phyloP scores from a whole-genome alignment of 1,284 basidiomycete species.

The Apiotrichum porosum region DNA sequence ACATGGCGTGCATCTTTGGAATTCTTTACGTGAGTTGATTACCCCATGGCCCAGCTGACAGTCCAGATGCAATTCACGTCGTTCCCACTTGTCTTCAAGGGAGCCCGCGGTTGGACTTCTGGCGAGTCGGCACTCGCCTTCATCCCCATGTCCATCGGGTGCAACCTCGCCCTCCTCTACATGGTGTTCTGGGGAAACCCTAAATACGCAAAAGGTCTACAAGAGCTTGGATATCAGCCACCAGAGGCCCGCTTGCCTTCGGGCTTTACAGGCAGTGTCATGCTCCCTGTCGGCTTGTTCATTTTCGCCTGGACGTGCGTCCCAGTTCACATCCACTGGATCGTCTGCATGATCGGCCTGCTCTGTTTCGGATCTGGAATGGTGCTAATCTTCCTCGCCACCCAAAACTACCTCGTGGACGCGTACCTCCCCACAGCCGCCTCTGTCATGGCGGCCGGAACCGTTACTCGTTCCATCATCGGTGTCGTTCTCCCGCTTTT shows the following conservation, averaged over 20 bases:
- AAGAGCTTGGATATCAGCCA: constrained; percentile 20
- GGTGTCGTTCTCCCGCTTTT: constrained; percentile 60
- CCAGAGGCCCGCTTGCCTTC: constrained; percentile 56
- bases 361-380: constrained; percentile 55
- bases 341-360: constrained; percentile 58
- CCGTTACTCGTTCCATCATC: constrained; percentile 60
- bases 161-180: constrained; percentile 56
- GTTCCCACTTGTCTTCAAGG: constrained; percentile 49
- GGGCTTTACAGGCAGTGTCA: constrained; percentile 56
- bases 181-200: constrained; percentile 47
- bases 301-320: constrained; percentile 54
- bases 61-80: constrained; percentile 28
- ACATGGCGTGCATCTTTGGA: constrained; percentile 47
- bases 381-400: constrained; percentile 28
- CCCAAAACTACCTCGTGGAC: constrained; percentile 58
- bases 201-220: constrained; percentile 18
- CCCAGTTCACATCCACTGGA: constrained; percentile 56
- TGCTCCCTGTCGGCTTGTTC: constrained; percentile 50
- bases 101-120: constrained; percentile 19
- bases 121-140: constrained; percentile 61
- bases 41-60: background rate
- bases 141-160: constrained; percentile 59
- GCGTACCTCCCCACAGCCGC: constrained; percentile 53
- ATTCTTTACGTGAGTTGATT: constrained; percentile 29
- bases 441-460: constrained; percentile 61